A percentile compares a stretch with the other conserved stretches of the same genome.
phyloP scores from a whole-genome alignment of 345 rosid species.

The Acer yangbiense region DNA sequence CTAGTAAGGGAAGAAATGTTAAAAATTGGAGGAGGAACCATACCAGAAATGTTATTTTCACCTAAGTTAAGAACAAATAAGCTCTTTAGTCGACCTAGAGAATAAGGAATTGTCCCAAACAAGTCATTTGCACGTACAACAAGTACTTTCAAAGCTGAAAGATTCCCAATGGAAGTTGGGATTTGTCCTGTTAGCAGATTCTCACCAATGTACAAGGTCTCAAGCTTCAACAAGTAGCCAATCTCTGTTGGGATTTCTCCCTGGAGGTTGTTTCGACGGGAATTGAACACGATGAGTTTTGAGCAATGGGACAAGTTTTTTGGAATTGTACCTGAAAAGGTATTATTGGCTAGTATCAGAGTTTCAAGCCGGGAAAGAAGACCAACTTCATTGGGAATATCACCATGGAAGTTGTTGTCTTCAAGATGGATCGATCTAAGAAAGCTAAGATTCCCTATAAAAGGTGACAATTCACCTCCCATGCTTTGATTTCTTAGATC shows the following conservation, averaged over 20 bases:
- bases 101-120: slow-evolving; percentile 17
- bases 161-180: slow-evolving; percentile 22
- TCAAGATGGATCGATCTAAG: background rate
- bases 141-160: background rate
- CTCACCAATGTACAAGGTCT: background rate
- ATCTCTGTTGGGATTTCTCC: slow-evolving; percentile 11
- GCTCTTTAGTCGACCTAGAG: slow-evolving; percentile 9
- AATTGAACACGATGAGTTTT: background rate
- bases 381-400: slow-evolving; percentile 17
- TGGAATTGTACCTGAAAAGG: background rate
- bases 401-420: background rate
- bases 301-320: background rate
- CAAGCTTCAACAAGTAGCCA: slow-evolving; percentile 1
- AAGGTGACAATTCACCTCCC: background rate
- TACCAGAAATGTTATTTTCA: slow-evolving; percentile 16
- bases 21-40: slow-evolving; percentile 17
- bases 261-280: background rate
- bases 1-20: slow-evolving; percentile 17
- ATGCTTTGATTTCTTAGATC: background rate
- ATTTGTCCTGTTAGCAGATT: slow-evolving; percentile 16
- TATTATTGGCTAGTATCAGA: slow-evolving; percentile 9
- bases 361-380: slow-evolving; percentile 7
- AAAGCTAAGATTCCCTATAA: background rate
- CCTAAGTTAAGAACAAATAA: background rate
- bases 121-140: background rate